Percentiles rank a stretch among this genome's conserved stretches.
Evolutionary conservation across 2,329 filamentous ascomycete species (phyloP).

Genomic region (Arthrobotrys megalospora): DNA sequence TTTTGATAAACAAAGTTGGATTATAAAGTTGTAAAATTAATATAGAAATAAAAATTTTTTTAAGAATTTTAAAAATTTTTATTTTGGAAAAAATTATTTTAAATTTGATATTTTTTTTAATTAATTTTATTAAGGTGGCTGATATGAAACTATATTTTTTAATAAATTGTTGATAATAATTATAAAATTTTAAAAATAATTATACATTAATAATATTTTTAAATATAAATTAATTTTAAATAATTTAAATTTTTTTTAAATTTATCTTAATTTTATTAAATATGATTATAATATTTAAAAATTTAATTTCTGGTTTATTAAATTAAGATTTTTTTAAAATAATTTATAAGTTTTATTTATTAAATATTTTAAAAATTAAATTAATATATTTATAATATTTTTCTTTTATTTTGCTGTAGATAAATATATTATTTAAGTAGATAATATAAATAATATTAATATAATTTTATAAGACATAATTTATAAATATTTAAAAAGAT

Average conservation of each 20-base stretch:
- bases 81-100: background rate
- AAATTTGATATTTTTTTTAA: background rate
- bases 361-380: background rate
- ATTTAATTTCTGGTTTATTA: background rate
- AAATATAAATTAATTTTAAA: constrained; percentile 29
- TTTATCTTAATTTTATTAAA: constrained; percentile 37
- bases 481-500: no score
- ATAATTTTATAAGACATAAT: no score
- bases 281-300: constrained; percentile 7
- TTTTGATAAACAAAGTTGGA: no score
- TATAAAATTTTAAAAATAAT: constrained; percentile 13
- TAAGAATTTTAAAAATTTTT: background rate
- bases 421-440: background rate
- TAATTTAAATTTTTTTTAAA: constrained; percentile 34
- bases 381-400: background rate
- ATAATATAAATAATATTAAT: background rate
- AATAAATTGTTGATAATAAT: constrained; percentile 23
- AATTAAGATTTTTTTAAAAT: no score
- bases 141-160: background rate
- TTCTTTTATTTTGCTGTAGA: no score
- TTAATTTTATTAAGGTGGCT: background rate
- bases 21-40: background rate
- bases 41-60: no score
- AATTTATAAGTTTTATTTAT: no score
- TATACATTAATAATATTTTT: no score